phyloP scores from a whole-genome alignment of 2,329 filamentous ascomycete genomes.

The Alternaria incomplexa region DNA sequence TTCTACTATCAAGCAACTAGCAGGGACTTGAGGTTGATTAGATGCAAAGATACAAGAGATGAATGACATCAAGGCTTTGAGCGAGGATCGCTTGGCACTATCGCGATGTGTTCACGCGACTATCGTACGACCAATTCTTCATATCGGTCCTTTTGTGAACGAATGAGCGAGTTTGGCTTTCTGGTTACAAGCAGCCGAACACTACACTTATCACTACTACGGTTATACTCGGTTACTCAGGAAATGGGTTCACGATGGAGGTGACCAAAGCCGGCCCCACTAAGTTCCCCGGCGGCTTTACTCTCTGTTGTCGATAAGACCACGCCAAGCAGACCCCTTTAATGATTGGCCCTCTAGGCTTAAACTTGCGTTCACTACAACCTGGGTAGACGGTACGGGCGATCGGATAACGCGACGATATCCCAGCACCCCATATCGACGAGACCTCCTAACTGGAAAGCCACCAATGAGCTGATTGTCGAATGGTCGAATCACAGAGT shows the following conservation, averaged over 20 bases:
- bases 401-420: not conserved
- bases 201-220: not conserved
- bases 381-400: not conserved
- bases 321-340: not conserved
- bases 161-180: not conserved
- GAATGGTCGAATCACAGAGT: not conserved
- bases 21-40: not conserved
- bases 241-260: not conserved
- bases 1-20: not conserved
- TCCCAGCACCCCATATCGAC: not conserved
- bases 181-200: not conserved
- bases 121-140: not conserved
- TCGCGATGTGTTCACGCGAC: not conserved
- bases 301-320: not conserved
- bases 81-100: not conserved
- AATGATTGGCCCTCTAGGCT: not conserved
- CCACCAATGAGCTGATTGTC: not conserved
- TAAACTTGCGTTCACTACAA: not conserved
- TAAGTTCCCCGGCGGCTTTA: not conserved
- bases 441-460: not conserved
- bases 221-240: not conserved
- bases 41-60: not conserved
- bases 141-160: not conserved
- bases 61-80: not conserved
- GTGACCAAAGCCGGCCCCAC: not conserved